Evolutionary conservation across 2,329 filamentous ascomycete genomes (phyloP), one percentile per base, ranked within the genome.

Genomic region (Intubia oerlemansii): DNA sequence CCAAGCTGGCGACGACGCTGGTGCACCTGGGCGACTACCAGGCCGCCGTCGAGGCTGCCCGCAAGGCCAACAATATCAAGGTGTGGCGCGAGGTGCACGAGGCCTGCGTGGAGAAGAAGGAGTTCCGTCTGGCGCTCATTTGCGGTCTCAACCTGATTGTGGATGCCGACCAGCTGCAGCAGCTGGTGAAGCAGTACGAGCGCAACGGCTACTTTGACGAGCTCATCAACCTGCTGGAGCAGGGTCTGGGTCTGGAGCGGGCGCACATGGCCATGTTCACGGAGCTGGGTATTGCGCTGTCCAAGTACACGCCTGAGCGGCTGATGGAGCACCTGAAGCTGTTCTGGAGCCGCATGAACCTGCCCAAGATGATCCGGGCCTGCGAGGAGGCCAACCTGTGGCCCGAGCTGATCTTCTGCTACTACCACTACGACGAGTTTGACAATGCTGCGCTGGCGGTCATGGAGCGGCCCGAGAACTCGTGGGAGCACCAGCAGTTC

Each of bases 401-500:
- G 88, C 85, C 88, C 1, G 88, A 98, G 55, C 62, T 98, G 37
- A 81, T 98, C 30, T 98, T 98, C 68, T 66, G 92, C 41, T 95
- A 95, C 61, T 81, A 80, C 49, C 88, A 98, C 54, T 95, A 93
- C 45, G 90, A 98, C 40, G 90, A 98, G 49, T 93, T 77, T 52
- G 90, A 98, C 53, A 95, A 98, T 45, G 88, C 88, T 25, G 82
- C 84, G 27, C 65, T 98, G 31, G 81, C 88, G 12, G 92, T 98
- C 59, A 98, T 98, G 68, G 88, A 98, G 59, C 80, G 82, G 41
- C 79, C 88, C 10, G 75, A 90, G 39, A 90, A 95, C 59, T 84
- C 88, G 2, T 98, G 88, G 88, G 90, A 98, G 51, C 88, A 98
- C 56, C 82, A 93, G 50, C 88, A 90, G 27, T 98, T 98, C 72